Conservation (phyloP, 176 grass and related monocot genomes). For the Zea mays region Zm-B73-REFERENCE-NAM-5.0 NC_050100.1:3929501-3930000, state of each 20-base stretch:
- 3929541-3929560: too few species aligned
- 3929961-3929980: slow-evolving; percentile 35
- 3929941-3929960: slow-evolving; percentile 38
- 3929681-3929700: slow-evolving; percentile 13
- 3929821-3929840: slow-evolving; percentile 5
- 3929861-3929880: not conserved
- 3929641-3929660: not conserved
- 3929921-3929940: not conserved
- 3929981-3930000: not conserved
- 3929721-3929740: not conserved
- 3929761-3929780: not conserved
- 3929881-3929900: not conserved
- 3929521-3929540: too few species aligned
- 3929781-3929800: slow-evolving; percentile 31
- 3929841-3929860: slow-evolving; percentile 3
- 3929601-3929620: too few species aligned
- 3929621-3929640: too few species aligned
- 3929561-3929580: too few species aligned
- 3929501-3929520: too few species aligned
- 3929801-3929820: slow-evolving; percentile 43
- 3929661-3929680: not conserved
- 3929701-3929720: not conserved
- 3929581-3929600: not conserved
- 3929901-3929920: not conserved
- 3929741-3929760: not conserved